A percentile compares a stretch with the other conserved stretches of the same genome.
phyloP scores from a whole-genome alignment of 2,329 filamentous ascomycete species.

The Blumeriella jaapii region DNA sequence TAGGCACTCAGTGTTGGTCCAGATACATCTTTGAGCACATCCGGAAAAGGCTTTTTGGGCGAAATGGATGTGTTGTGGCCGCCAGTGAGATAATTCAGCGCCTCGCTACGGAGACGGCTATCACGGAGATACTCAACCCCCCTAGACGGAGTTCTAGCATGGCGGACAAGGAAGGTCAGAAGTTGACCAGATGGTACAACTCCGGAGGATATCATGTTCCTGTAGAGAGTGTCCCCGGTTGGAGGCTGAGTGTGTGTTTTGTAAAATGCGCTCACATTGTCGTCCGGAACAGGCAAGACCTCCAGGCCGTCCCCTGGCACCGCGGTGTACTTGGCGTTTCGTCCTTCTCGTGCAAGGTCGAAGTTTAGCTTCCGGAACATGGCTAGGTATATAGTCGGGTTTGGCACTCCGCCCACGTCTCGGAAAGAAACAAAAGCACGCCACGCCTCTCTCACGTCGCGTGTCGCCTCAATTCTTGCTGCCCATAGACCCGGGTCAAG shows the following conservation, averaged over 20 bases:
- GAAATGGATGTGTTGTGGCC: conserved; percentile 3
- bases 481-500: conserved; percentile 34
- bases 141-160: conserved; percentile 36
- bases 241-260: conserved; percentile 51
- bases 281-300: conserved; percentile 40
- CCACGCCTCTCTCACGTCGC: conserved; percentile 53
- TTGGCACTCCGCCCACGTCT: conserved; percentile 28
- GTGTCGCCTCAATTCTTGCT: conserved; percentile 44
- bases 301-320: conserved; percentile 51
- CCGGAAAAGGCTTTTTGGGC: conserved; percentile 2
- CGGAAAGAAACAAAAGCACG: conserved; percentile 29
- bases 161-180: conserved; percentile 43
- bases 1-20: conserved; percentile 36
- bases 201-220: conserved; percentile 40
- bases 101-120: conserved; percentile 24
- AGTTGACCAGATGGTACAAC: conserved; percentile 38
- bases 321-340: conserved; percentile 16
- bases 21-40: conserved; percentile 20
- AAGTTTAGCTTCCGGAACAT: conserved; percentile 48
- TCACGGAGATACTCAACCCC: conserved; percentile 41
- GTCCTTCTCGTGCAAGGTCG: conserved; percentile 20
- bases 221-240: conserved; percentile 44
- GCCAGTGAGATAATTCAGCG: conserved; percentile 12
- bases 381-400: conserved; percentile 39
- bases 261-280: conserved; percentile 53